Conservation (phyloP, 2,329 filamentous ascomycete species). For the Bipolaris oryzae region DNA sequence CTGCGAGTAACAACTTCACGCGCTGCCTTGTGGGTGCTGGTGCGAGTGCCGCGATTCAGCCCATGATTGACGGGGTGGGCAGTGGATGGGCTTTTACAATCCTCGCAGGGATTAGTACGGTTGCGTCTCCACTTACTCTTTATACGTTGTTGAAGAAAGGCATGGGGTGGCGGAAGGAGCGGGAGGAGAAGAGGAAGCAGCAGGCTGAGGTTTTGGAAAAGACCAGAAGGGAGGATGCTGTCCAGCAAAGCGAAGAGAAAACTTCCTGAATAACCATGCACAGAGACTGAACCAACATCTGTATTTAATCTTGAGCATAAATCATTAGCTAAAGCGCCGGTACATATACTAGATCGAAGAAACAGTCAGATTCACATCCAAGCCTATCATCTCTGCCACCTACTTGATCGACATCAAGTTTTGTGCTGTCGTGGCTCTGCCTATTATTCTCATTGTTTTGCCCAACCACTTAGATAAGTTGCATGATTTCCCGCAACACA, state of each 20-base stretch:
- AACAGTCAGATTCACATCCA: background rate
- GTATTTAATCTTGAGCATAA: too few relatives aligned
- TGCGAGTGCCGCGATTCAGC: background rate
- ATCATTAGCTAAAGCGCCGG: background rate
- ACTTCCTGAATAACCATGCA: background rate
- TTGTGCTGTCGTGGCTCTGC: background rate
- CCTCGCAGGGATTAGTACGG: background rate
- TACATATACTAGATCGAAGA: background rate
- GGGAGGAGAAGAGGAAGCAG: background rate
- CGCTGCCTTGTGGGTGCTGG: background rate
- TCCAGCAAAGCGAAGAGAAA: background rate
- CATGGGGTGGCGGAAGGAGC: background rate
- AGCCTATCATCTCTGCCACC: background rate
- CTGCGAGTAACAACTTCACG: background rate
- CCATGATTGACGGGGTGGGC: background rate
- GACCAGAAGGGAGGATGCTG: background rate
- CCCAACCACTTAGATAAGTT: background rate
- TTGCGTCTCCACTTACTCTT: background rate
- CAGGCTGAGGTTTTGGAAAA: background rate
- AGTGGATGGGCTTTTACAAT: conserved; percentile 4
- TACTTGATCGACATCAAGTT: background rate
- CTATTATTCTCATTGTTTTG: background rate
- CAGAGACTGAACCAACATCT: background rate
- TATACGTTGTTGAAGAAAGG: background rate
- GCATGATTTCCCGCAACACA: background rate